These are phyloP conservation scores for Plasmodium ovale DNA, from an alignment of 169 alveolate genomes.

Conservation along the genomic window DNA sequence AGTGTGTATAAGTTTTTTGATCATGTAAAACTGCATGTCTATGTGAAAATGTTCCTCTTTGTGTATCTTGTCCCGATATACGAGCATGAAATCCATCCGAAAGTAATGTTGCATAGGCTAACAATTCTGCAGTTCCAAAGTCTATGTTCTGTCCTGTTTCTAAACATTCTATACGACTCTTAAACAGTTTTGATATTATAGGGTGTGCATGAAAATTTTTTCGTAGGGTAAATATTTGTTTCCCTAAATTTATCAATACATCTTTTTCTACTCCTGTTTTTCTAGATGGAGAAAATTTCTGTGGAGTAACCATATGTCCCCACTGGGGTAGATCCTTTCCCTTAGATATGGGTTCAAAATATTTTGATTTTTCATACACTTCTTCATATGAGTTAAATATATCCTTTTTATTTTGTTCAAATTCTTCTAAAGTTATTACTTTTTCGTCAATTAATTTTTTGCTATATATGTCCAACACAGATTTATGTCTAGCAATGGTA, in stretches of 20 bases:
- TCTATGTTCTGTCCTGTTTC: slow-evolving; percentile 90
- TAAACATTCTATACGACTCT: slow-evolving; percentile 87
- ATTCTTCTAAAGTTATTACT: slow-evolving; percentile 85
- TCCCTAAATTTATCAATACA: slow-evolving; percentile 89
- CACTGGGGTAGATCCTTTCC: slow-evolving; percentile 80
- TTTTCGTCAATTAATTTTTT: slow-evolving; percentile 87
- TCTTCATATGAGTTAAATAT: slow-evolving; percentile 83
- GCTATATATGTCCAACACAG: slow-evolving; percentile 87
- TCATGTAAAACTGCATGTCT: slow-evolving; percentile 95
- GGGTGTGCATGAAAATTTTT: slow-evolving; percentile 92
- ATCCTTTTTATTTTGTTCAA: slow-evolving; percentile 80
- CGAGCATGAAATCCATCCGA: slow-evolving; percentile 95
- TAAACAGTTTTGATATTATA: slow-evolving; percentile 89
- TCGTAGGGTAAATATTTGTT: slow-evolving; percentile 89
- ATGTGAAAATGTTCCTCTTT: slow-evolving; percentile 97
- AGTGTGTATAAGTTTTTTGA: slow-evolving; percentile 85
- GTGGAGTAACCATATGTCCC: slow-evolving; percentile 79
- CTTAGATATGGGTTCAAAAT: slow-evolving; percentile 63
- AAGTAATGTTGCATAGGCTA: slow-evolving; percentile 94
- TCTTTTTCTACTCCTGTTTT: slow-evolving; percentile 84
- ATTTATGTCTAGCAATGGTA: slow-evolving; percentile 87
- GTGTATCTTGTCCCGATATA: slow-evolving; percentile 95
- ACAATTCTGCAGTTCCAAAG: slow-evolving; percentile 94
- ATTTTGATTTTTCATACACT: slow-evolving; percentile 87
- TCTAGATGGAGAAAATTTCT: slow-evolving; percentile 56